phyloP scores from a whole-genome alignment of 345 rosid genomes.

The Salix purpurea region DNA sequence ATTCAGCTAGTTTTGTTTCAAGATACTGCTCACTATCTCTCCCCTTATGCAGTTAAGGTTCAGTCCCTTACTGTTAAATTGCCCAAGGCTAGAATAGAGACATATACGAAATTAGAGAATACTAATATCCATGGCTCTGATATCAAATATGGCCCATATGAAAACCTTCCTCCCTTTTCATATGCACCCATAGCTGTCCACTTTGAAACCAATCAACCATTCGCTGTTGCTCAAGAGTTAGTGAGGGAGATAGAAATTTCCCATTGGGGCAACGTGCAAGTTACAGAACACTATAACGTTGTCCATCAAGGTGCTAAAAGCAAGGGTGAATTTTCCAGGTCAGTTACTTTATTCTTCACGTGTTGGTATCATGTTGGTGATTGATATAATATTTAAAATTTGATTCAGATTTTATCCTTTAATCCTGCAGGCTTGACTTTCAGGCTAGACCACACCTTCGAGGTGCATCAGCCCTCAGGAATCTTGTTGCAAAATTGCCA shows the following conservation, averaged over 20 bases:
- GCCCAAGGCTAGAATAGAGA: slow-evolving; percentile 70
- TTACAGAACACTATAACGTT: slow-evolving; percentile 77
- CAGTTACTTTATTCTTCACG: background rate
- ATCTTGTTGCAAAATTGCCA: slow-evolving; percentile 78
- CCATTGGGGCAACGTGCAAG: slow-evolving; percentile 92
- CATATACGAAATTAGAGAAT: slow-evolving; percentile 68
- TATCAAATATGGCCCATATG: slow-evolving; percentile 85
- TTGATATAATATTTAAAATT: background rate
- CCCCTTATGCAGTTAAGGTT: slow-evolving; percentile 65
- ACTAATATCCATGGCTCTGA: slow-evolving; percentile 63
- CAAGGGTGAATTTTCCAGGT: slow-evolving; percentile 96
- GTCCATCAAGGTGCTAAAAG: slow-evolving; percentile 75
- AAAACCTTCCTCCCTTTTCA: slow-evolving; percentile 60
- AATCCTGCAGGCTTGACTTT: slow-evolving; percentile 59
- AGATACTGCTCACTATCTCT: slow-evolving; percentile 70
- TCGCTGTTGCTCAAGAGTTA: slow-evolving; percentile 70
- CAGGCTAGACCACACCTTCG: slow-evolving; percentile 64
- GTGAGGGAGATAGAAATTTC: slow-evolving; percentile 90
- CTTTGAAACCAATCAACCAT: slow-evolving; percentile 82
- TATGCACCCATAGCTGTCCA: slow-evolving; percentile 67
- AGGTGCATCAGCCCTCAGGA: slow-evolving; percentile 72
- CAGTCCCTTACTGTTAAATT: slow-evolving; percentile 72
- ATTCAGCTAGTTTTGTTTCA: slow-evolving; percentile 78
- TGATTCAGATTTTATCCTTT: slow-evolving; percentile 9
- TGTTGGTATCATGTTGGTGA: background rate